Conservation (phyloP, 2,329 filamentous ascomycete genomes). For the Colletotrichum tamarilloi region DNA sequence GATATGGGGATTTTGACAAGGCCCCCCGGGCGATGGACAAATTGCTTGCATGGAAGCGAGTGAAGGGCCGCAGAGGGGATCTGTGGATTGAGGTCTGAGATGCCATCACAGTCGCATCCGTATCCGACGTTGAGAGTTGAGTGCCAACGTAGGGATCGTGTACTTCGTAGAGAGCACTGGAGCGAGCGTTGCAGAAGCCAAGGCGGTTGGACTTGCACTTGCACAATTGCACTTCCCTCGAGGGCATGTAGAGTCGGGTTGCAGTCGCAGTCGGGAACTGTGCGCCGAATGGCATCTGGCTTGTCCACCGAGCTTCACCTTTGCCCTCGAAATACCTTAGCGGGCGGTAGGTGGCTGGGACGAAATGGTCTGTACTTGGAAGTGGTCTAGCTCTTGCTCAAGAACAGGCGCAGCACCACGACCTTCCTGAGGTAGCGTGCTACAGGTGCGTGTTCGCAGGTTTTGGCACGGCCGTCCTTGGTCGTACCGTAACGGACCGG, state of each 20-base stretch:
- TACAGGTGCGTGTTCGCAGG: constrained; percentile 7
- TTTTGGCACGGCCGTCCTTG: not conserved
- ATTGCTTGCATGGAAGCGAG: constrained; percentile 35
- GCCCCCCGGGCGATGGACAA: constrained; percentile 5
- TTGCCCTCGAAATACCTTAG: not conserved
- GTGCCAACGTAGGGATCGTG: not conserved
- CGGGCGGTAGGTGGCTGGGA: constrained; percentile 19
- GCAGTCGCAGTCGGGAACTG: not conserved
- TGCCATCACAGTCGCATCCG: not conserved
- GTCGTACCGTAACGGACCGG: not conserved
- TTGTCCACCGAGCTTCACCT: not conserved
- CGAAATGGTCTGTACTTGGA: not conserved
- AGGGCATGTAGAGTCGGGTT: not conserved
- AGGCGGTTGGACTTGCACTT: constrained; percentile 14
- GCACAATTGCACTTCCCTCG: constrained; percentile 8
- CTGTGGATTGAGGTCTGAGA: not conserved
- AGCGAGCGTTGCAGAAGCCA: not conserved
- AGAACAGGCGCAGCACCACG: not conserved
- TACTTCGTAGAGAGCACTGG: not conserved
- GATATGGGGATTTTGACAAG: constrained; percentile 2
- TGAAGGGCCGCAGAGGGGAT: not conserved
- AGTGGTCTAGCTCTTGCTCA: not conserved
- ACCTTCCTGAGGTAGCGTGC: not conserved
- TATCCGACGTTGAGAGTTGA: not conserved
- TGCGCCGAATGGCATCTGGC: not conserved